Evolutionary conservation across 192 early-diverging fungal species (phyloP).

Genomic region (Oehlia diaphana): DNA sequence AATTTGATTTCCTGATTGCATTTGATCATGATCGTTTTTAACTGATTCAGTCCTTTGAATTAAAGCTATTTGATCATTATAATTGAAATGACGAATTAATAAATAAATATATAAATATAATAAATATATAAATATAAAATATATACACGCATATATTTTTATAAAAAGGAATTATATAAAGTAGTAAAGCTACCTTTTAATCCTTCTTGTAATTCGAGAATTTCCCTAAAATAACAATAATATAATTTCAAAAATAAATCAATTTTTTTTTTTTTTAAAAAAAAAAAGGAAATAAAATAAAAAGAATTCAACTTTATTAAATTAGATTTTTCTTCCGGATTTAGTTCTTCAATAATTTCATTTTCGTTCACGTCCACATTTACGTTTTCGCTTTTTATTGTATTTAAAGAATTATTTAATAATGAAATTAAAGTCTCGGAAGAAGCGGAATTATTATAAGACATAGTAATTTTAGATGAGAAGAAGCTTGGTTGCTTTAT

Average conservation of each 20-base stretch:
- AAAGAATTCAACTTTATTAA: slow-evolving; percentile 21
- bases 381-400: neutral
- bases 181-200: slow-evolving; percentile 22
- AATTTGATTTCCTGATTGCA: slow-evolving; percentile 29
- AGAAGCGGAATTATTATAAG: neutral
- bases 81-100: neutral
- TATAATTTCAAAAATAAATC: neutral
- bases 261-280: neutral
- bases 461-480: neutral
- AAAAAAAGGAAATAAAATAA: neutral
- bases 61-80: neutral
- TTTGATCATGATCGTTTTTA: slow-evolving; percentile 30
- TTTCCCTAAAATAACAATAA: slow-evolving; percentile 14
- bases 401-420: neutral
- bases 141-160: neutral
- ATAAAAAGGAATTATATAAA: neutral
- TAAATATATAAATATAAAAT: neutral
- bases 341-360: neutral
- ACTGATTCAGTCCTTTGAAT: slow-evolving; percentile 21
- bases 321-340: slow-evolving; percentile 8
- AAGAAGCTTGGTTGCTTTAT: too few relatives aligned
- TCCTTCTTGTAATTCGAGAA: slow-evolving; percentile 27
- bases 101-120: too few relatives aligned
- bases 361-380: neutral
- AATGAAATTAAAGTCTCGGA: neutral